Base-by-base conservation (phyloP, 805 yeast species). In the Nakazawaea populi region DNA sequence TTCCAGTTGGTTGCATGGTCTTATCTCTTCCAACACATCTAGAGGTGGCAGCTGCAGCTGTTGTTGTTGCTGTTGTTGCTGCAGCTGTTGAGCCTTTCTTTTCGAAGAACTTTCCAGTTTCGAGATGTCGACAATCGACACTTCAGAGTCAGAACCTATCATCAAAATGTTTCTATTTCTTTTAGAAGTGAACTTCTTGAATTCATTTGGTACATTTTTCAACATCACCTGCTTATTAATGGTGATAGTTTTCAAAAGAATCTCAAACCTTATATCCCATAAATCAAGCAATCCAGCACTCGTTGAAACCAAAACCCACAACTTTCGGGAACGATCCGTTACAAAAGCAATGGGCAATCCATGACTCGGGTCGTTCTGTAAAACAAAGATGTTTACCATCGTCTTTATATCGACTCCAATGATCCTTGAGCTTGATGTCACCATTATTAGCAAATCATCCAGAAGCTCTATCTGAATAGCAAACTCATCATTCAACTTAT, bases 281-380 rank as follows among this genome's bases (percentile, higher is more conserved):
- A 92, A 66, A 55, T 82, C 83, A 32, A 94, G 61, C 0, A 84
- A 69, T 1, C 97, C 97, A 39, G 76, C 77, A 0, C 78, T 69
- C 0, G 97, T 88, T 0, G 97, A 97, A 2, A 85, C 61, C 7
- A 88, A 63, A 1, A 88, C 62, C 89, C 96, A 89, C 5, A 76
- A 68, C 29, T 71, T 66, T 37, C 61, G 64, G 12, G 72, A 67
- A 0, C 68, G 64, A 49, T 84, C 86, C 27, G 86, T 65, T 1
- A 79, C 73, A 58, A 89, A 79, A 14, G 84, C 67, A 0, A 82
- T 76, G 0, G 85, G 77, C 2, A 79, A 67, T 0, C 98, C 99
- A 67, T 82, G 85, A 1, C 74, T 66, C 0, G 78, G 70, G 4
- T 86, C 83, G 54, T 79, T 83, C 44, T 74, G 75, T 24, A 88